Conservation (phyloP, 2,329 filamentous ascomycete species). For the Cladosporium sp. region DNA sequence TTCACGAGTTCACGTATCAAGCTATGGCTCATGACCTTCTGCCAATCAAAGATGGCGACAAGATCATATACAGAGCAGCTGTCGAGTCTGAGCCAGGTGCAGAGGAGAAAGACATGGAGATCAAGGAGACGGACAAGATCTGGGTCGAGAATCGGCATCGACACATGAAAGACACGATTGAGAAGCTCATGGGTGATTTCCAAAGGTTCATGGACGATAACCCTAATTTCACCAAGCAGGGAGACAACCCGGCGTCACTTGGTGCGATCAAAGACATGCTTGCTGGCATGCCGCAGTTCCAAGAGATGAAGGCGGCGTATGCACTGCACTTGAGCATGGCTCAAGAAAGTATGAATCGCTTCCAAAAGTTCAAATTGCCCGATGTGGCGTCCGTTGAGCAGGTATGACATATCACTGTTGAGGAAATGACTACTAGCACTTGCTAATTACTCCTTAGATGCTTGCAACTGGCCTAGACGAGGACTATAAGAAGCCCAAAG, state of each 20-base stretch:
- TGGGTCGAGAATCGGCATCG: conserved; percentile 93
- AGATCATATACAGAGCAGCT: conserved; percentile 78
- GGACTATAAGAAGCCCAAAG: conserved; percentile 87
- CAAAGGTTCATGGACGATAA: conserved; percentile 88
- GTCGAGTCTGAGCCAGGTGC: conserved; percentile 73
- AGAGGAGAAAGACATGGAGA: conserved; percentile 86
- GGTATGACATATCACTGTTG: conserved; percentile 38
- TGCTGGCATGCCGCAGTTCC: conserved; percentile 89
- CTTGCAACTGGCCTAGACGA: conserved; percentile 91
- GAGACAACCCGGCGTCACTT: conserved; percentile 56
- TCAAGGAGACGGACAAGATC: conserved; percentile 85
- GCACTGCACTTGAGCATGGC: conserved; percentile 95
- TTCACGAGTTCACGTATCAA: conserved; percentile 98
- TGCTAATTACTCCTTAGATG: conserved; percentile 46
- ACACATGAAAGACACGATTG: conserved; percentile 98
- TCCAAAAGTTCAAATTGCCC: conserved; percentile 78
- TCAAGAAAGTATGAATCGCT: conserved; percentile 93
- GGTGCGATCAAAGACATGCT: conserved; percentile 95
- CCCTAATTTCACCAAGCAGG: conserved; percentile 80
- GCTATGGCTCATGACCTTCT: conserved; percentile 96
- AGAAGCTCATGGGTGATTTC: conserved; percentile 89
- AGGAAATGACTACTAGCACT: not conserved
- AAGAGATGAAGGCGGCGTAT: conserved; percentile 93
- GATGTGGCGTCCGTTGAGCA: conserved; percentile 90
- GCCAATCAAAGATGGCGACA: conserved; percentile 83